phyloP scores from a whole-genome alignment of 2,329 filamentous ascomycete genomes.

The Phoma herbarum region DNA sequence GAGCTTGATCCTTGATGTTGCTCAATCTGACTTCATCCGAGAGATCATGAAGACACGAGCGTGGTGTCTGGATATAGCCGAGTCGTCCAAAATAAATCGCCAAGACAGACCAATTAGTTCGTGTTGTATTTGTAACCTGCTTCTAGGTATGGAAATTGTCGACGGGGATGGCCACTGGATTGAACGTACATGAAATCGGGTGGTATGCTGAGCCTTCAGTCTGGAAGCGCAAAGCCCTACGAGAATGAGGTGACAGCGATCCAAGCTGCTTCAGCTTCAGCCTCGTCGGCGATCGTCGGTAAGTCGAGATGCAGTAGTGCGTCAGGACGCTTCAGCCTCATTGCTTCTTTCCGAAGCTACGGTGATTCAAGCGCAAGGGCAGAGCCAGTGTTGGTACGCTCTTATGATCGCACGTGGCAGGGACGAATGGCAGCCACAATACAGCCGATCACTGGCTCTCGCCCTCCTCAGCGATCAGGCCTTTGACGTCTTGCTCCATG shows the following conservation, averaged over 20 bases:
- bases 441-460: slow-evolving; percentile 30
- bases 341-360: neutral
- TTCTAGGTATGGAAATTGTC: neutral
- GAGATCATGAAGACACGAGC: neutral
- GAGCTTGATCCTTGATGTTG: neutral
- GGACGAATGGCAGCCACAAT: neutral
- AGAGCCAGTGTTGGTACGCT: neutral
- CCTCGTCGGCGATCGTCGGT: slow-evolving; percentile 12
- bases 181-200: too few species aligned
- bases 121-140: neutral
- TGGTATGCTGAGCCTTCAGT: neutral
- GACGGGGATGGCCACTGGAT: neutral
- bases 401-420: neutral
- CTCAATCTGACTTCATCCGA: neutral
- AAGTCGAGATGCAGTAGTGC: neutral
- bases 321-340: neutral
- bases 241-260: neutral
- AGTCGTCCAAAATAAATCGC: neutral
- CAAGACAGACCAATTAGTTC: neutral
- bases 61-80: neutral
- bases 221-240: neutral
- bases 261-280: neutral
- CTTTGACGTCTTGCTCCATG: slow-evolving; percentile 75
- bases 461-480: slow-evolving; percentile 62
- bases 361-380: neutral